Evolutionary conservation across 176 grass and related monocot genomes (phyloP).

Genomic region (Miscanthus lutarioriparius): DNA sequence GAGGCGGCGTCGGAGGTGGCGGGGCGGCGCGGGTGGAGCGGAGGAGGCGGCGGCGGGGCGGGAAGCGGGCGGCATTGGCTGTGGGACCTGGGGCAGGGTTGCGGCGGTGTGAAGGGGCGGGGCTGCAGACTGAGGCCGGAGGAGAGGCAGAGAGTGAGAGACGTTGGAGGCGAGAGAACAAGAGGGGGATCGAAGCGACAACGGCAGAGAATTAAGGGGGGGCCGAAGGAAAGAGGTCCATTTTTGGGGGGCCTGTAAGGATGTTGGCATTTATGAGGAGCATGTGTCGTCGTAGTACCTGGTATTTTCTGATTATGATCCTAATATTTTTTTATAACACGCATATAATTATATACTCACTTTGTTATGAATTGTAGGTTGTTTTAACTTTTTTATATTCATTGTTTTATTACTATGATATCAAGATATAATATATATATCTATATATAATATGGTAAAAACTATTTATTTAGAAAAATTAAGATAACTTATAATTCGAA

Average conservation of each 20-base stretch:
- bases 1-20: neutral
- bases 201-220: slow-evolving; percentile 16
- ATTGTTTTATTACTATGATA: no score
- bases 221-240: neutral
- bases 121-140: neutral
- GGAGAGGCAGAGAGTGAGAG: neutral
- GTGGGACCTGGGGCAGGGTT: slow-evolving; percentile 18
- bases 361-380: no score
- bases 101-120: neutral
- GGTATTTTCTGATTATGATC: neutral
- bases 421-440: no score
- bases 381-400: no score
- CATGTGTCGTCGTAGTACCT: neutral
- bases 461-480: no score
- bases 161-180: slow-evolving; percentile 12
- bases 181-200: slow-evolving; percentile 16
- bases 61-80: slow-evolving; percentile 36
- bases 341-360: no score
- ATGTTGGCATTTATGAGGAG: neutral
- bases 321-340: no score
- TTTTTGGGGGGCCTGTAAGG: slow-evolving; percentile 28
- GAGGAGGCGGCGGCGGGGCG: slow-evolving; percentile 3
- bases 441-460: no score
- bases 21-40: neutral
- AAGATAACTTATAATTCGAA: no score